Evolutionary conservation across 176 grass and related monocot genomes (phyloP), one percentile per base, ranked within the genome.

Genomic region (Triticum dicoccoides): DNA sequence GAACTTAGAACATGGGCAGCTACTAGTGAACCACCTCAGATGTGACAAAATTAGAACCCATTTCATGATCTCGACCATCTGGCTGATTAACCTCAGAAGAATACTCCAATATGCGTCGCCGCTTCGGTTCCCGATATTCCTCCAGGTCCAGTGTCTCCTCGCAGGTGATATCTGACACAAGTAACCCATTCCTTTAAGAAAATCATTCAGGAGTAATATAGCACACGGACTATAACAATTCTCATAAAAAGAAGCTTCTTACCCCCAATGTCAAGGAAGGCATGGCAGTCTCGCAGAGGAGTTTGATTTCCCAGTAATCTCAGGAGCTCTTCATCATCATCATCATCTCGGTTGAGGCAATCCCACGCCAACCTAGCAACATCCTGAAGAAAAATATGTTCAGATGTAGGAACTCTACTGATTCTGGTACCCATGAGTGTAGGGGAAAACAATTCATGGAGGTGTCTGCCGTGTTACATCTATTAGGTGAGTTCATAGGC

Each of bases 261-360:
- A 92, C 87, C 90, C 38, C 38, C 65, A 51, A 86, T 34, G 74
- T 89, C 81, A 72, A 81, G 81, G 4, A 92, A 86, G 56, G 63
- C 67, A 23, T 34, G 52, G 42, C 85, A 92, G 56, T 94, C 85
- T 25, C 47, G 84, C 23, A 90, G 74, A 15, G 92, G 92, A 76
- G 92, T 94, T 88, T 88, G 92, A 32, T 88, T 85, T 23, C 85
- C 89, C 80, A 92, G 61, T 67, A 87, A 70, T 27, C 79, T 78
- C 78, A 83, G 27, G 2, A 91, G 69, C 33, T 88, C 77, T 34
- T 91, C 87, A 15, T 74, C 71, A 27, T 74, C 70, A 25, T 73
- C 71, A 20, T 89, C 89, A 83, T 84, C 85, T 33, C 64, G 79
- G 78, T 85, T 94, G 87, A 87, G 84, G 82, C 81, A 89, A 33